Evolutionary conservation across 345 rosid genomes (phyloP).

Genomic region (Physaria fendleri): DNA sequence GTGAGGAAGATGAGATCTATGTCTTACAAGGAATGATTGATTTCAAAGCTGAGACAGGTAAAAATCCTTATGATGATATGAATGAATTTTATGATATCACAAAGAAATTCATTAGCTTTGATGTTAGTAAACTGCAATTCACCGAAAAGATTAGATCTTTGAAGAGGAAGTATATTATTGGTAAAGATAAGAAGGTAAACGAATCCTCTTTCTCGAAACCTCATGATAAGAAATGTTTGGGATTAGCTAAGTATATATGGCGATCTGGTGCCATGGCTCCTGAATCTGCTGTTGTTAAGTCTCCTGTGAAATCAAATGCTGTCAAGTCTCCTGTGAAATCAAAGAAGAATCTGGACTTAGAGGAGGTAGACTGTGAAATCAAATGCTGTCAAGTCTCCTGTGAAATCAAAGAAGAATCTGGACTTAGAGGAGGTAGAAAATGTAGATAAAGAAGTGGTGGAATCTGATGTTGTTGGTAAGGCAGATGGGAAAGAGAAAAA

Average conservation of each 20-base stretch:
- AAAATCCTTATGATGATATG: constrained; percentile 21
- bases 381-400: no score
- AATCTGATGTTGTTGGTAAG: neutral
- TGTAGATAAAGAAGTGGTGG: no score
- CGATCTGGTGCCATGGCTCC: neutral
- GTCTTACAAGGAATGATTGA: constrained; percentile 31
- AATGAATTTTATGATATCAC: constrained; percentile 22
- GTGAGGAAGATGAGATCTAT: constrained; percentile 35
- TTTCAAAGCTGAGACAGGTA: constrained; percentile 18
- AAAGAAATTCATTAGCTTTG: constrained; percentile 22
- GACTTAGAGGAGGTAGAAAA: neutral
- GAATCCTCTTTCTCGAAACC: neutral
- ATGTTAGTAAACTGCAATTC: constrained; percentile 22
- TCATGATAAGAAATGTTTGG: constrained; percentile 25
- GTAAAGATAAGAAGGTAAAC: constrained; percentile 10
- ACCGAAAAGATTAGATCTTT: constrained; percentile 33
- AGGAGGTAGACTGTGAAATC: no score
- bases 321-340: no score
- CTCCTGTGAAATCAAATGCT: no score
- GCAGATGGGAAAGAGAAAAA: neutral
- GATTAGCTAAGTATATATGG: constrained; percentile 32
- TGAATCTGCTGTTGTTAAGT: no score
- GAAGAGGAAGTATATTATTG: constrained; percentile 29
- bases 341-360: no score
- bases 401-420: no score